phyloP scores from a whole-genome alignment of 1,139 yeast genomes.

The Scheffersomyces quercinus region DNA sequence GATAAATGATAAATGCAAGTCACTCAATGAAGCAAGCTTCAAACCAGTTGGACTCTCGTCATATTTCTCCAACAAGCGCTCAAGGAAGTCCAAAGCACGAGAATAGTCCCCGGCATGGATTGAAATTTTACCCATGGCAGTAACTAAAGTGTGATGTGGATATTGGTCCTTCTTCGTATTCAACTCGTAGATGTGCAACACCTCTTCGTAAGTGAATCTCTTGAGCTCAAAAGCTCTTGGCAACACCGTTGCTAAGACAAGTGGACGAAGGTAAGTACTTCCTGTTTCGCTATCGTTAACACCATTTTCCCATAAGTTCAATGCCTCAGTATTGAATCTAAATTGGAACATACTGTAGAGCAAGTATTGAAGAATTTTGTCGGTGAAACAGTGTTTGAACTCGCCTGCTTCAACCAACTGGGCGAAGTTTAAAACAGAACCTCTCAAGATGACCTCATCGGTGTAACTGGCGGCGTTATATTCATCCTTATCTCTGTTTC shows the following conservation, averaged over 20 bases:
- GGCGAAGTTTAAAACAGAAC: constrained; percentile 35
- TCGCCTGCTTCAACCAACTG: constrained; percentile 36
- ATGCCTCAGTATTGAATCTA: constrained; percentile 34
- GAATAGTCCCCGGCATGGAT: constrained; percentile 41
- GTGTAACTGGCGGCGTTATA: constrained; percentile 23
- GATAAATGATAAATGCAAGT: constrained; percentile 76
- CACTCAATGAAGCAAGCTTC: constrained; percentile 35
- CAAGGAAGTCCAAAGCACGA: constrained; percentile 42
- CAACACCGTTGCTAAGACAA: constrained; percentile 69
- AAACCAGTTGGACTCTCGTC: constrained; percentile 18
- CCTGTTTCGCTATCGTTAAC: constrained; percentile 35
- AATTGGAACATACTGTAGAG: constrained; percentile 40
- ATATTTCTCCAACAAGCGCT: constrained; percentile 32
- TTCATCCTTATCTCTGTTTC: constrained; percentile 45
- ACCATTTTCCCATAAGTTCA: constrained; percentile 46
- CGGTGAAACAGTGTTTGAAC: constrained; percentile 12
- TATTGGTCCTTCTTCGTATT: constrained; percentile 25
- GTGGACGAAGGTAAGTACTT: constrained; percentile 40
- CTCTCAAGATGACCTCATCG: constrained; percentile 33
- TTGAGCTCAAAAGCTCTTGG: constrained; percentile 67
- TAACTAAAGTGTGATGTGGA: constrained; percentile 29
- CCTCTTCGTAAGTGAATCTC: constrained; percentile 61
- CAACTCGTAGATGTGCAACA: constrained; percentile 36
- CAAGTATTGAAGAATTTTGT: constrained; percentile 17
- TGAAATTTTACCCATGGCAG: constrained; percentile 44